Base-by-base conservation (phyloP, 352 stramenopile genomes). In the Phytophthora europaea region DNA sequence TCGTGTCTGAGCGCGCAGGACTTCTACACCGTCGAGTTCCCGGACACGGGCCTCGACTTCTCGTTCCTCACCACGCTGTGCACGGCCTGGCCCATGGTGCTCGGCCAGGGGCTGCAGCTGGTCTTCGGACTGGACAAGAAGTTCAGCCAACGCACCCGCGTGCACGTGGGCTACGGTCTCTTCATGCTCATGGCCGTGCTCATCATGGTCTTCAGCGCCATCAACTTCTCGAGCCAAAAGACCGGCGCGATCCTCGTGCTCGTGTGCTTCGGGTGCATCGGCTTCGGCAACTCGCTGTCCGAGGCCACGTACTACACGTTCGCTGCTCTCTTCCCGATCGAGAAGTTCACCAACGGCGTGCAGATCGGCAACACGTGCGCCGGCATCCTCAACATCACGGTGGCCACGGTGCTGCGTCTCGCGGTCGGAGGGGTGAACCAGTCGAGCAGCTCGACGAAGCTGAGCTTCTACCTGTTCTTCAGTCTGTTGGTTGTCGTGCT, bases 391-490 rank as follows among this genome's bases (percentile, higher is more conserved):
- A 92, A 91, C 75, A 82, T 90, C 62, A 87, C 78, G 8, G 58
- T 89, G 22, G 64, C 70, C 3, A 92, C 84, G 12, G n/a, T 93
- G 16, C 54, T 91, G 10, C 80, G 79, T 15, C 64, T 90, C 18
- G 64, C 81, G 3, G 79, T 90, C 1, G 82, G 83, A 43, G 80
- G 84, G 16, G 55, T 76, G 31, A 71, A 86, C 22, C 60, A 84
- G 53, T 83, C 73, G 10, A 81, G 78, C 26, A 72, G 62, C 50
- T 79, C 72, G 16, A 72, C 72, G 15, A 66, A 71, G 43, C 54
- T 79, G 16, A 75, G 67, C 22, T 91, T 91, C 61, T 91, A 91
- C 70, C 60, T 93, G 13, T 91, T 90, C 48, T 89, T 93, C 54
- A 72, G 60, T 15, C 59, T 91, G 40, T 56, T 90, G 13, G 64